These are phyloP conservation scores for Fusarium secorum DNA, from an alignment of 2,329 filamentous ascomycete genomes.

Conservation along the genomic window DNA sequence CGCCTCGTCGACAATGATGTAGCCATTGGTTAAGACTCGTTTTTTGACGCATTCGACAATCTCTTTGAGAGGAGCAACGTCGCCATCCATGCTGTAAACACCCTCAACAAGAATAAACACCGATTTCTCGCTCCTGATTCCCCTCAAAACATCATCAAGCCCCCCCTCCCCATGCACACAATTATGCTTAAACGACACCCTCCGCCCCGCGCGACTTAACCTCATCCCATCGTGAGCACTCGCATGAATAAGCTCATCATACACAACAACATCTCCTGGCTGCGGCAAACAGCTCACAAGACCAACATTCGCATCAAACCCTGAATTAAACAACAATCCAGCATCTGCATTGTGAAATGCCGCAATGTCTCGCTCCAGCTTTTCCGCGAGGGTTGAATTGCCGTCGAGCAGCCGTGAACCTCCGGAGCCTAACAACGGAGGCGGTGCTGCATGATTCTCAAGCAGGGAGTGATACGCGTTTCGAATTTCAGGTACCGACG, in stretches of 20 bases:
- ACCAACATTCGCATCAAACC: conserved; percentile 72
- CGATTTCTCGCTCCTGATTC: conserved; percentile 51
- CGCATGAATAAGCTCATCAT: conserved; percentile 80
- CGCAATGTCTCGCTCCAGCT: conserved; percentile 57
- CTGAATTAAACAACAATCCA: conserved; percentile 64
- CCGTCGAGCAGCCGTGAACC: conserved; percentile 64
- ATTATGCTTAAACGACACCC: conserved; percentile 66
- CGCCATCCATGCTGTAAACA: conserved; percentile 86
- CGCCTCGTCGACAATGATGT: conserved; percentile 73
- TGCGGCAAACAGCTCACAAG: conserved; percentile 69
- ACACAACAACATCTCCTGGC: conserved; percentile 68
- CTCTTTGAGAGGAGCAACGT: conserved; percentile 69
- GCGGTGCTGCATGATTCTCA: conserved; percentile 30
- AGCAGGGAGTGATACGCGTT: conserved; percentile 66
- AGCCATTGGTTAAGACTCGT: conserved; percentile 66
- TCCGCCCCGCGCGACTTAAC: conserved; percentile 62
- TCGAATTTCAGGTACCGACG: conserved; percentile 59
- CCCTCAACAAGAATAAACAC: conserved; percentile 75
- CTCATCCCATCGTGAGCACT: conserved; percentile 82
- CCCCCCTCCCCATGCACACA: conserved; percentile 46
- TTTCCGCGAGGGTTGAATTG: conserved; percentile 55
- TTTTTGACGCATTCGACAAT: conserved; percentile 66
- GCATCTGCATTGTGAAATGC: conserved; percentile 56
- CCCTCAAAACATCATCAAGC: conserved; percentile 43
- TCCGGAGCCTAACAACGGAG: conserved; percentile 55